A percentile compares a stretch with the other conserved stretches of the same genome.
Conservation (phyloP, 1,284 basidiomycete genomes). For the Porphyrellus sp. region DNA sequence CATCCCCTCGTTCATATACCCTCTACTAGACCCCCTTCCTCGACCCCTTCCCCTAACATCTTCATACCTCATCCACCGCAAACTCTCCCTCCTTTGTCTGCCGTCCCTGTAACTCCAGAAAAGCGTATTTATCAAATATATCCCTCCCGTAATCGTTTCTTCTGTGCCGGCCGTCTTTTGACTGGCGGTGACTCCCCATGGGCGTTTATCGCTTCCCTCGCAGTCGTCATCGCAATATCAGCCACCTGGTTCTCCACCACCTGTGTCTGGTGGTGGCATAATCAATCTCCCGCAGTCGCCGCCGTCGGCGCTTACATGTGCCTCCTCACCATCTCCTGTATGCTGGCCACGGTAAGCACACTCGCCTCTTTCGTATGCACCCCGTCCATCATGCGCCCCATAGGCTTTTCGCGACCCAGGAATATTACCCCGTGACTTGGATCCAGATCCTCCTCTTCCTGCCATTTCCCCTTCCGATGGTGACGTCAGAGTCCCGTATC, state of each 20-base stretch:
- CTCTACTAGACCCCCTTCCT: conserved; percentile 21
- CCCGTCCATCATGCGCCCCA: background rate
- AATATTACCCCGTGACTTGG: conserved; percentile 81
- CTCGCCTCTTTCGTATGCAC: background rate
- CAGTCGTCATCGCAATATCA: conserved; percentile 61
- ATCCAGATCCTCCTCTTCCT: conserved; percentile 78
- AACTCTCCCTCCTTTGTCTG: conserved; percentile 41
- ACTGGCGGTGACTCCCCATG: conserved; percentile 83
- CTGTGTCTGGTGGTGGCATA: conserved; percentile 82
- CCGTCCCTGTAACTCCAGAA: conserved; percentile 45
- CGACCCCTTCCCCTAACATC: conserved; percentile 34
- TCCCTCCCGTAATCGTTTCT: conserved; percentile 74
- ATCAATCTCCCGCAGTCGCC: conserved; percentile 73
- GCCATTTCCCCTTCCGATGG: conserved; percentile 58
- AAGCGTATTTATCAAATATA: conserved; percentile 59
- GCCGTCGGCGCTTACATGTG: conserved; percentile 75
- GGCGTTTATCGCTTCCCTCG: conserved; percentile 69
- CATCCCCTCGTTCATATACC: conserved; percentile 30
- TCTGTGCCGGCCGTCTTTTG: conserved; percentile 65
- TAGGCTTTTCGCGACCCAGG: conserved; percentile 85
- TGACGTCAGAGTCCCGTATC: conserved; percentile 61
- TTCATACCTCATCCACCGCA: conserved; percentile 29
- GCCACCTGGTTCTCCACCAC: conserved; percentile 84
- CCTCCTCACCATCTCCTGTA: conserved; percentile 69
- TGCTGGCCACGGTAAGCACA: conserved; percentile 68